Evolutionary conservation across 1,139 yeast genomes (phyloP), one percentile per base, ranked within the genome.

Genomic region (Suhomyces bribrorum): DNA sequence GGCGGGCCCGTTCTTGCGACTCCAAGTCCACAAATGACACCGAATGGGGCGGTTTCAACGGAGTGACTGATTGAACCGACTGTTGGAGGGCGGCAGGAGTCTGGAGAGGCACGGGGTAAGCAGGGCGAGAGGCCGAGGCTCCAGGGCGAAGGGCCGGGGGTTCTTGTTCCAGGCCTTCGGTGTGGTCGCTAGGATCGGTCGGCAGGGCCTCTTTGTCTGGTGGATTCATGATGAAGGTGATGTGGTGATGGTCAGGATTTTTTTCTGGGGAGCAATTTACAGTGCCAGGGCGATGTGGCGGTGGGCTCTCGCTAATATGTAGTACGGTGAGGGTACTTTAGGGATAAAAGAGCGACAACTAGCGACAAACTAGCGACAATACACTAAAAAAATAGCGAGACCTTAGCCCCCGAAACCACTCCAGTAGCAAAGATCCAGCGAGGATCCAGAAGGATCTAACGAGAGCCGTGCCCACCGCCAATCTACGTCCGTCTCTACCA

Each of bases 11-110:
- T 34, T 72, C 77, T 41, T 61, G 69, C 23, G 48, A 50, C 30
- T 70, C 73, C 38, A 60, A 49, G 35, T 68, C 72, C 26, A 65
- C 58, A 44, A 72, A 72, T 4, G 76, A 69, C 7, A 72, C 77
- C 17, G 65, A 49, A 37, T 52, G 60, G 30, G 43, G 38, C 37
- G 47, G 36, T 18, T 35, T 47, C 16, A 40, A 27, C 16, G 46
- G 46, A 12, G 31, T 24, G 28, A 36, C 45, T 27, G 44, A 38
- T 12, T 40, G 44, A 24, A 39, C 30, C 13, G n/a, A n/a, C n/a
- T n/a, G n/a, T n/a, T 36, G 37, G 18, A 13, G 27, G 22, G 27
- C 12, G 16, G 35, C 31, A 3, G 38, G 39, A n/a, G n/a, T n/a
- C 6, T 25, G 28, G 7, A 22, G 20, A 5, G 32, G 20, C 8